Evolutionary conservation across 768 basidiomycete species (phyloP).

Genomic region (Tylopilus rubrobrunneus): DNA sequence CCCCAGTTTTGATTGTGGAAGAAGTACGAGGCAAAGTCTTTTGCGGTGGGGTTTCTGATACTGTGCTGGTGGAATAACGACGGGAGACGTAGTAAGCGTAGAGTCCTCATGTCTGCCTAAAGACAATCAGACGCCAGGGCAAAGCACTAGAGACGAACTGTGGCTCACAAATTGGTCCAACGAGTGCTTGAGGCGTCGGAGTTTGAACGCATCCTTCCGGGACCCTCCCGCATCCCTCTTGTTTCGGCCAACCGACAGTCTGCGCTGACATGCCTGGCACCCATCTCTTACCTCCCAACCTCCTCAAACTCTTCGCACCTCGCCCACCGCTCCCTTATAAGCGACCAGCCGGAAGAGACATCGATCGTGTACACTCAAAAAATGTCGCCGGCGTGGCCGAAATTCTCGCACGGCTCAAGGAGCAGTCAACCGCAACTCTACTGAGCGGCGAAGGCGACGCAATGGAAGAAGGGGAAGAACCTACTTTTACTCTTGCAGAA

Average conservation of each 20-base stretch:
- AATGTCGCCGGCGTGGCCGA: slow-evolving; percentile 71
- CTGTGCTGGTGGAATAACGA: slow-evolving; percentile 6
- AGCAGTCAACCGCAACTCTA: slow-evolving; percentile 68
- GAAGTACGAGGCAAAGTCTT: slow-evolving; percentile 52
- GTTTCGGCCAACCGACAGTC: not conserved
- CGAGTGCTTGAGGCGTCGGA: slow-evolving; percentile 18
- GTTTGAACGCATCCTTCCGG: slow-evolving; percentile 24
- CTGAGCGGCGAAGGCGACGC: slow-evolving; percentile 56
- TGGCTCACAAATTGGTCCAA: not conserved
- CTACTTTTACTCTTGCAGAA: slow-evolving; percentile 75
- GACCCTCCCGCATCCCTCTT: slow-evolving; percentile 8
- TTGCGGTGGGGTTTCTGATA: slow-evolving; percentile 3
- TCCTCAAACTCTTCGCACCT: slow-evolving; percentile 94
- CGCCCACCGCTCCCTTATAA: slow-evolving; percentile 85
- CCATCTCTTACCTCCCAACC: slow-evolving; percentile 89
- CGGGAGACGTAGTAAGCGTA: slow-evolving; percentile 11
- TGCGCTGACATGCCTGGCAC: slow-evolving; percentile 54
- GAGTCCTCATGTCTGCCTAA: slow-evolving; percentile 17
- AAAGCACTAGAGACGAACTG: no score
- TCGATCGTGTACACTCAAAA: slow-evolving; percentile 67
- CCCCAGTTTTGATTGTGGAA: slow-evolving; percentile 59
- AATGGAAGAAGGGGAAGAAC: slow-evolving; percentile 86
- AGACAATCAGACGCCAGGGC: not conserved
- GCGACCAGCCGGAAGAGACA: slow-evolving; percentile 81
- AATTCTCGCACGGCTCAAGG: slow-evolving; percentile 69